Conservation (phyloP, 1,284 basidiomycete species). For the Leccinum fallax region DNA sequence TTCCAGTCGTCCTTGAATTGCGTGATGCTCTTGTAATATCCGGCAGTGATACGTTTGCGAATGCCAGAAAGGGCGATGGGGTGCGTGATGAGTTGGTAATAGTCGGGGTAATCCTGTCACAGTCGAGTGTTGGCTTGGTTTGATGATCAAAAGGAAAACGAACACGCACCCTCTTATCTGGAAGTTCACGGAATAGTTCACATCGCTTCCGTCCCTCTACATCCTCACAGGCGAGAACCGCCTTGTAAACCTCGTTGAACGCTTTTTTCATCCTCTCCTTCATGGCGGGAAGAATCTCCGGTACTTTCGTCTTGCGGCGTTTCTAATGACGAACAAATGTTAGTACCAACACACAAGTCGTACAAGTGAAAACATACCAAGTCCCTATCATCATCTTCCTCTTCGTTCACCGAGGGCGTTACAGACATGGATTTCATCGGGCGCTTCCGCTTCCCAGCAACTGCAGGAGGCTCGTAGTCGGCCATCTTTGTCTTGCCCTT, state of each 20-base stretch:
- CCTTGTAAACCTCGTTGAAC: slow-evolving; percentile 79
- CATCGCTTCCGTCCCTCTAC: slow-evolving; percentile 77
- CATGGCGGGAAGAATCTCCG: slow-evolving; percentile 55
- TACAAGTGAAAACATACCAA: slow-evolving; percentile 45
- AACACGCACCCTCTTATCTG: slow-evolving; percentile 62
- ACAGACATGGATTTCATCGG: slow-evolving; percentile 73
- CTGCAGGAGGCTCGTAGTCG: slow-evolving; percentile 52
- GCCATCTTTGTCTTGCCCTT: slow-evolving; percentile 64
- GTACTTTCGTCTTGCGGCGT: slow-evolving; percentile 69
- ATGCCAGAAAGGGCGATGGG: slow-evolving; percentile 91
- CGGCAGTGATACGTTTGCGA: slow-evolving; percentile 77
- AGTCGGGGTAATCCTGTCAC: slow-evolving; percentile 85
- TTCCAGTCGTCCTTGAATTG: slow-evolving; percentile 82
- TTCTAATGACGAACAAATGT: slow-evolving; percentile 51
- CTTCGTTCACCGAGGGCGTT: slow-evolving; percentile 72
- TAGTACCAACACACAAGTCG: neutral
- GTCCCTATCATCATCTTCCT: slow-evolving; percentile 70
- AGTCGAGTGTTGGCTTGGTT: neutral
- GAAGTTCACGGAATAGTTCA: slow-evolving; percentile 81
- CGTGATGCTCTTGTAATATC: slow-evolving; percentile 76
- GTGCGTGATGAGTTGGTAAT: slow-evolving; percentile 75
- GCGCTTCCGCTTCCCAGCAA: slow-evolving; percentile 69
- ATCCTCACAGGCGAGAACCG: slow-evolving; percentile 77
- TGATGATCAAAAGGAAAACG: neutral
- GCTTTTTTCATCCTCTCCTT: slow-evolving; percentile 84